Conservation (phyloP, 164 flowering plant species). For the Protea cynaroides region DNA sequence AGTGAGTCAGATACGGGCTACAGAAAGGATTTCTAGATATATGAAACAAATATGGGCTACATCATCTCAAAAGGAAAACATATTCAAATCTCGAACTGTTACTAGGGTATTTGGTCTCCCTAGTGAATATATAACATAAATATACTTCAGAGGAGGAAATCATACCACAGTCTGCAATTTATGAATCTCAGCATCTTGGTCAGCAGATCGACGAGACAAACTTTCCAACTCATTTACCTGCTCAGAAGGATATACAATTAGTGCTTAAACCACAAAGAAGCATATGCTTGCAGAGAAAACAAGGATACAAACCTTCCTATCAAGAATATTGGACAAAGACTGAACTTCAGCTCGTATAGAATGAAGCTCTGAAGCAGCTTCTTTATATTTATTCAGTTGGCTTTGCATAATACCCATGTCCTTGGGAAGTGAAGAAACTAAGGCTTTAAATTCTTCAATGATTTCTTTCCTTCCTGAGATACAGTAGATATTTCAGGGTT, state of each 20-base stretch:
- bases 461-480: slow-evolving; percentile 85
- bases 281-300: neutral
- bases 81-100: neutral
- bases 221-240: slow-evolving; percentile 62
- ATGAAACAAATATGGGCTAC: slow-evolving; percentile 4
- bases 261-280: slow-evolving; percentile 2
- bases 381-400: slow-evolving; percentile 67
- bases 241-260: slow-evolving; percentile 10
- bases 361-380: slow-evolving; percentile 72
- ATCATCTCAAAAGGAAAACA: neutral
- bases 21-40: neutral
- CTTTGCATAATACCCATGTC: slow-evolving; percentile 72
- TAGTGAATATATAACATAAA: neutral
- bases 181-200: slow-evolving; percentile 53
- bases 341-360: slow-evolving; percentile 76
- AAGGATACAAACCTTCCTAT: slow-evolving; percentile 58
- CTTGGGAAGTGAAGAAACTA: slow-evolving; percentile 82
- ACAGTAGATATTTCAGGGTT: slow-evolving; percentile 11
- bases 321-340: slow-evolving; percentile 54
- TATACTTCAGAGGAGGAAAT: slow-evolving; percentile 1
- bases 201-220: slow-evolving; percentile 46
- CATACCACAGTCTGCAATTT: slow-evolving; percentile 67
- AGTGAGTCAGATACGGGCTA: too few relatives aligned
- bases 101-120: neutral
- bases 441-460: slow-evolving; percentile 64